Conservation (phyloP, 1,139 yeast species). For the Pneumocystis oryctolagi region DNA sequence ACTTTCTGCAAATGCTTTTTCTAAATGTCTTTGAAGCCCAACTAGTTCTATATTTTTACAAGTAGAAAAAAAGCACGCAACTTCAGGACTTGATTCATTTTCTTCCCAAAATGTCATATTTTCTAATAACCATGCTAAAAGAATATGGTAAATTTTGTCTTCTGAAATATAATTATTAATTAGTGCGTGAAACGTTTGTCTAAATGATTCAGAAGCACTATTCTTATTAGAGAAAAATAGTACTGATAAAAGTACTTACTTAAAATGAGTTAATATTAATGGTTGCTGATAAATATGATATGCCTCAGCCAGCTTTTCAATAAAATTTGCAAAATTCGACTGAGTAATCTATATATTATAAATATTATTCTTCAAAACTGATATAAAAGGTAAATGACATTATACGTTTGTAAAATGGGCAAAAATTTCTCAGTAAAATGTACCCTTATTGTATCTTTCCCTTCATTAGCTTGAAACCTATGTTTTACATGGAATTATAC, state of each 20-base stretch:
- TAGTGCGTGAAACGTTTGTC: neutral
- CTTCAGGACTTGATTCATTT: slow-evolving; percentile 1
- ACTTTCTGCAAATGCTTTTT: neutral
- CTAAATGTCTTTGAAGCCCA: neutral
- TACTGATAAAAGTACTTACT: neutral
- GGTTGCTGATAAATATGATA: slow-evolving; percentile 1
- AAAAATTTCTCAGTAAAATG: neutral
- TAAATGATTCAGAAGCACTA: neutral
- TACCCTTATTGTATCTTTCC: neutral
- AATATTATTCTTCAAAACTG: neutral
- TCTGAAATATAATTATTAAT: slow-evolving; percentile 1
- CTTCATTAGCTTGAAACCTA: neutral
- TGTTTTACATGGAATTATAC: neutral
- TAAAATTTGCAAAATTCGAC: neutral
- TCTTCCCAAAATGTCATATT: neutral
- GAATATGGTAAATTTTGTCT: neutral
- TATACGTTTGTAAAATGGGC: neutral
- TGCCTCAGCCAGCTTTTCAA: neutral
- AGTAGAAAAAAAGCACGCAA: neutral
- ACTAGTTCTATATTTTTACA: neutral
- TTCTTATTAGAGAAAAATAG: neutral
- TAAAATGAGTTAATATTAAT: neutral
- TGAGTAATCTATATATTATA: neutral
- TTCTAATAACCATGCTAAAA: neutral
- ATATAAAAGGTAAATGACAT: neutral